Conservation (phyloP, 2,329 filamentous ascomycete species). For the Ceratocystis colombiana region DNA sequence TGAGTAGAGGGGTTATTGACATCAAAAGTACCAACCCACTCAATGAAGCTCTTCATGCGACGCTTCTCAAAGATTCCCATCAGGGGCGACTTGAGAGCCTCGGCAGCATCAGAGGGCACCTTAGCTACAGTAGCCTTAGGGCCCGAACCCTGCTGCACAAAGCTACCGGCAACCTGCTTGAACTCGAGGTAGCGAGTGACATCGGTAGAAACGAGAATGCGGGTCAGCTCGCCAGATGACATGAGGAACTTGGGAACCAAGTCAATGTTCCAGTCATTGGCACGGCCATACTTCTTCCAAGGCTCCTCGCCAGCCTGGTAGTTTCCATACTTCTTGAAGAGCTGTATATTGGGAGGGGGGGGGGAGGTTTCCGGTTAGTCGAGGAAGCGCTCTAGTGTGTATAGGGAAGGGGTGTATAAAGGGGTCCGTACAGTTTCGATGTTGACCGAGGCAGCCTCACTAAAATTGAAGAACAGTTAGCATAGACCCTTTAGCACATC, state of each 20-base stretch:
- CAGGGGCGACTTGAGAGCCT: constrained; percentile 82
- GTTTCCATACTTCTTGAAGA: constrained; percentile 96
- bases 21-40: constrained; percentile 87
- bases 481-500: constrained; percentile 28
- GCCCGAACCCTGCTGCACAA: constrained; percentile 79
- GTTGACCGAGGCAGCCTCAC: constrained; percentile 93
- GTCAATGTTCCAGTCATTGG: constrained; percentile 99
- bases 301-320: constrained; percentile 69
- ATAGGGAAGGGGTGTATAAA: constrained; percentile 23
- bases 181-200: constrained; percentile 83
- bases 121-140: constrained; percentile 86
- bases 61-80: constrained; percentile 99
- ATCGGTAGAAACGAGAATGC: constrained; percentile 94
- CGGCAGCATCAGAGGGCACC: constrained; percentile 83
- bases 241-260: constrained; percentile 97
- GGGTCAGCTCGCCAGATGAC: constrained; percentile 96
- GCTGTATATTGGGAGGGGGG: constrained; percentile 39
- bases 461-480: constrained; percentile 22
- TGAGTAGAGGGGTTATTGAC: constrained; percentile 71
- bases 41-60: constrained; percentile 89
- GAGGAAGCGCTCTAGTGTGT: neutral
- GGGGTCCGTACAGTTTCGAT: constrained; percentile 65
- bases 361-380: neutral
- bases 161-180: constrained; percentile 91
- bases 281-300: constrained; percentile 94